Conservation (phyloP, 2,329 filamentous ascomycete genomes). For the Fusarium brachygibbosum region DNA sequence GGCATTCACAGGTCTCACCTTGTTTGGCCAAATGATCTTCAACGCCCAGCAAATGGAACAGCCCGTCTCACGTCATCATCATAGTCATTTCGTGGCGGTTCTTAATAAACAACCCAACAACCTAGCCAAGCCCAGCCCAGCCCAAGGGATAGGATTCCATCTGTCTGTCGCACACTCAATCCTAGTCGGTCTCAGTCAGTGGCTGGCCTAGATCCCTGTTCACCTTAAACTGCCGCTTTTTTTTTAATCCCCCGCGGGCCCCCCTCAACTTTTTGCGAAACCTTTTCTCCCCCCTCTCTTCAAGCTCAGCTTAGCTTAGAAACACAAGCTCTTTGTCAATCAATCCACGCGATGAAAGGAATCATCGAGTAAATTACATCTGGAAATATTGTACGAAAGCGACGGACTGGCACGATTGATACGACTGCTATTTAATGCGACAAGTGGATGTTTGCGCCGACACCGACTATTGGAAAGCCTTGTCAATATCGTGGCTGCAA, state of each 20-base stretch:
- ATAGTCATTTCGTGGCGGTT: constrained; percentile 32
- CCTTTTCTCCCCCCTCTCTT: constrained; percentile 1
- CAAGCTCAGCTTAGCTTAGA: constrained; percentile 9
- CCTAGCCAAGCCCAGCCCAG: not conserved
- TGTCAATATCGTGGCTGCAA: constrained; percentile 13
- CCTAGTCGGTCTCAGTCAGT: constrained; percentile 15
- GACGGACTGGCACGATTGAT: constrained; percentile 19
- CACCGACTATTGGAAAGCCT: constrained; percentile 4
- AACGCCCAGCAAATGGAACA: constrained; percentile 28
- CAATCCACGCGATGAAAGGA: constrained; percentile 12
- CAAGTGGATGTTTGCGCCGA: constrained; percentile 2
- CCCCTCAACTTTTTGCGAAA: constrained; percentile 6
- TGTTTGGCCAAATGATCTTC: constrained; percentile 17
- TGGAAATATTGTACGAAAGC: not conserved
- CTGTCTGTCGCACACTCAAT: constrained; percentile 12
- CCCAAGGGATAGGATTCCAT: constrained; percentile 13
- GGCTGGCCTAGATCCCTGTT: not conserved
- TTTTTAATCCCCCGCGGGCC: constrained; percentile 16
- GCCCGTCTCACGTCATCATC: constrained; percentile 47
- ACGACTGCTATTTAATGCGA: not conserved
- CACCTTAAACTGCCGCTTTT: not conserved
- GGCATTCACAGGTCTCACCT: constrained; percentile 9
- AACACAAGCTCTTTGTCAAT: constrained; percentile 5
- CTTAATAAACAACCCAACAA: constrained; percentile 7
- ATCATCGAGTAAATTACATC: not conserved